These are phyloP conservation scores for Chaetomium globosum DNA, from an alignment of 2,329 filamentous ascomycete species.

Conservation along the genomic window DNA sequence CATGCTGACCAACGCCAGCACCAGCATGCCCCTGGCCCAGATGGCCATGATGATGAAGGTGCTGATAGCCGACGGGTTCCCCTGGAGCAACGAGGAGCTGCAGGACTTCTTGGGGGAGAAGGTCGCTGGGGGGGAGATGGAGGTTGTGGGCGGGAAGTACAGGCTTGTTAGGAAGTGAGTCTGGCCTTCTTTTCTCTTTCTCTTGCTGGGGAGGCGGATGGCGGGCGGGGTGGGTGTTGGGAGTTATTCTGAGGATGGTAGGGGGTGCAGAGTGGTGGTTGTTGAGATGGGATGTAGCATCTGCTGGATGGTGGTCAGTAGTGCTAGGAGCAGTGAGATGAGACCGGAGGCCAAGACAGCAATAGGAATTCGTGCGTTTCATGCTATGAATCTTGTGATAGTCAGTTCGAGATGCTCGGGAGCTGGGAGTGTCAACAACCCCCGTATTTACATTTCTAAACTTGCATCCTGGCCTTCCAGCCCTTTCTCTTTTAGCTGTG, in stretches of 20 bases:
- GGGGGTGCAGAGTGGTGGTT: neutral
- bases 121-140: slow-evolving; percentile 70
- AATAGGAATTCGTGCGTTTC: neutral
- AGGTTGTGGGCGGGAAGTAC: slow-evolving; percentile 72
- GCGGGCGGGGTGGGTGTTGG: neutral
- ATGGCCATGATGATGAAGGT: slow-evolving; percentile 97
- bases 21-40: slow-evolving; percentile 74
- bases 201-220: neutral
- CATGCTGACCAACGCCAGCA: slow-evolving; percentile 90
- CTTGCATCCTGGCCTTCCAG: neutral
- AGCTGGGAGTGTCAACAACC: neutral
- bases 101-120: slow-evolving; percentile 78
- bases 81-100: slow-evolving; percentile 86
- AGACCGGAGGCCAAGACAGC: neutral
- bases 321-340: neutral
- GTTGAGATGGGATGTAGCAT: neutral
- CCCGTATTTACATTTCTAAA: neutral
- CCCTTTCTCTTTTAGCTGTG: neutral
- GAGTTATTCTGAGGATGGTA: neutral
- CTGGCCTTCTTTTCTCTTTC: neutral
- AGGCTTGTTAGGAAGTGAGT: slow-evolving; percentile 60
- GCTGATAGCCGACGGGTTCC: slow-evolving; percentile 82
- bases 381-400: neutral
- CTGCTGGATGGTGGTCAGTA: neutral
- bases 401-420: neutral